phyloP scores from a whole-genome alignment of 805 yeast species.

The Cyberlindnera suaveolens region DNA sequence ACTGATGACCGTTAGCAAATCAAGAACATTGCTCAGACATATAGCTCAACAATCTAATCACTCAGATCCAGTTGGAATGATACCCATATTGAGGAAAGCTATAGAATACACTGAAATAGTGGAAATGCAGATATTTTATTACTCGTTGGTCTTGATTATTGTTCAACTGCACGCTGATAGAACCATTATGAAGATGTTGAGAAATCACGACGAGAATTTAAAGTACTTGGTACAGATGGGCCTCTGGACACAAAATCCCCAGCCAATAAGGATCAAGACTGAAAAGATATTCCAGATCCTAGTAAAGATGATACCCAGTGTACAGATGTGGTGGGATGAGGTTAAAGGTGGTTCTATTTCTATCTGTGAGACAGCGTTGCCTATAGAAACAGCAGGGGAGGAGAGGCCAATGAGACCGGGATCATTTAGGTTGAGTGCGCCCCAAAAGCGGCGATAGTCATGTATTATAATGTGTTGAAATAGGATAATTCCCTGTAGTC shows the following conservation, averaged over 20 bases:
- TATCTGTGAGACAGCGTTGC: slow-evolving; percentile 1
- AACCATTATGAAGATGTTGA: slow-evolving; percentile 27
- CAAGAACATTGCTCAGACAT: slow-evolving; percentile 17
- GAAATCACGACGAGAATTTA: slow-evolving; percentile 21
- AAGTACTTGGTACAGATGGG: slow-evolving; percentile 31
- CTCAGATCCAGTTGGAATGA: slow-evolving; percentile 26
- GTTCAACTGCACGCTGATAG: slow-evolving; percentile 30
- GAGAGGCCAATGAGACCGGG: slow-evolving; percentile 12
- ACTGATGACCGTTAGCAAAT: slow-evolving; percentile 13
- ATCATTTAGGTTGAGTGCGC: slow-evolving; percentile 7
- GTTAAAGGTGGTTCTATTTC: slow-evolving; percentile 15
- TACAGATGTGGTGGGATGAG: slow-evolving; percentile 19
- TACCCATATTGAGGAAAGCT: slow-evolving; percentile 33
- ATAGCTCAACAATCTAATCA: slow-evolving; percentile 20
- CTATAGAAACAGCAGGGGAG: not conserved
- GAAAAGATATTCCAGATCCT: slow-evolving; percentile 22
- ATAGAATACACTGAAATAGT: slow-evolving; percentile 21
- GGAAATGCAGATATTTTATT: slow-evolving; percentile 22
- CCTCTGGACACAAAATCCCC: slow-evolving; percentile 25
- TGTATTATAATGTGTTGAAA: too few species aligned
- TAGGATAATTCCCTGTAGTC: too few species aligned
- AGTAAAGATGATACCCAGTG: slow-evolving; percentile 11
- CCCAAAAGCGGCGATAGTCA: not conserved
- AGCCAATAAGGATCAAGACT: slow-evolving; percentile 19
- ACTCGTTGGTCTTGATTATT: slow-evolving; percentile 17